Base-by-base conservation (phyloP, 176 grass and related monocot genomes). In the Eleusine coracana region DNA sequence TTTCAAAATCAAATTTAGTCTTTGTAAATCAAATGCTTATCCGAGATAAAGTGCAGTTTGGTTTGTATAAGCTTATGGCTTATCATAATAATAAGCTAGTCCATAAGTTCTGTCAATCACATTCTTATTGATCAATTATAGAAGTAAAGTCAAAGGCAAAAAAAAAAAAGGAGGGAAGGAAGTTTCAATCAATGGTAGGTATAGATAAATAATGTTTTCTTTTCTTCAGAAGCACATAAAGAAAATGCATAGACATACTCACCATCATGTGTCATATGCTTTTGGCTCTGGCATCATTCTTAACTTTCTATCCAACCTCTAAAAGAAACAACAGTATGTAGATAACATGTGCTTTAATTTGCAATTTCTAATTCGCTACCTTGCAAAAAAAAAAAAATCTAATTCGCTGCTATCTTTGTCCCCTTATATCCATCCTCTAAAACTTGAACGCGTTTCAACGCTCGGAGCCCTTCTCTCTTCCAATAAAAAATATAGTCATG, bases 401-500 rank as follows among this genome's bases (percentile, higher is more conserved):
- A 41, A 82, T 61, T 81, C 48, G 42, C 52, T 48, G 39, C 38
- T 48, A 25, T 70, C 38, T 21, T 37, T 77, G 11, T 76, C 27
- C 0, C 10, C 38, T 60, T 21, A 77, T 44, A 44, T 60, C 83
- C 37, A 23, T 28, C 59, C 23, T 66, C 5, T 67, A 18, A 10
- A 77, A 48, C 54, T 48, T 70, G 54, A 77, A 84, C 74, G 82
- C 74, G 83, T 78, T 85, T 60, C 29, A 39, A 50, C n/a, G 39
- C 42, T 79, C 55, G 13, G 20, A 78, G 1, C 72, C 64, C 29
- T 73, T 75, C 20, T 58, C 42, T 85, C 34, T 25, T 16, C 20
- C 9, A 44, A 76, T 76, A 21, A 68, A 85, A 71, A 78, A 1
- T 58, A 20, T 15, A 68, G 10, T 13, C 10, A n/a, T 56, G 44